Evolutionary conservation across 768 basidiomycete species (phyloP), one percentile per base, ranked within the genome.

Genomic region (Termitomyces sp.): DNA sequence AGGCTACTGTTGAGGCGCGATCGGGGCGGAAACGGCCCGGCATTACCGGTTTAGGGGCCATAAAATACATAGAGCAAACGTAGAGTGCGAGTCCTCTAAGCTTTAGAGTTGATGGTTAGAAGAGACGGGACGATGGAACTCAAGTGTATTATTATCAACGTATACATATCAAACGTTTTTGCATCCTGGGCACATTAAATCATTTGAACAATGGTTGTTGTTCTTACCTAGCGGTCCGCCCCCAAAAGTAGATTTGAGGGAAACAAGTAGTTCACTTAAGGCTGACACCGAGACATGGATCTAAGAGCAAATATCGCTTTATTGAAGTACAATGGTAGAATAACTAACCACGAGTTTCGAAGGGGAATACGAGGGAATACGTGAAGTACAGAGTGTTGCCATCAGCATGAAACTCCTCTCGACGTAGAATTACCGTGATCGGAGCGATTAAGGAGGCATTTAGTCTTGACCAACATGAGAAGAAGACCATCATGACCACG

Each of bases 381-480:
- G n/a, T 55, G 32, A 45, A 43, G 33, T 50, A 45, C 34, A 55
- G 32, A 44, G 36, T 55, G 79, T 89, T 58, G 87, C 89, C 89
- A 72, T 74, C 82, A 76, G 76, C 86, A 91, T 91, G 89, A 92
- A 92, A 91, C 89, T 88, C 88, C 82, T 81, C 75, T 83, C 85
- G 65, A 82, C 87, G 86, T 91, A 70, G 74, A 68, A 68, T 56
- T 49, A 74, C 69, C 77, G 88, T 81, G 85, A 85, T 85, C 71
- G 77, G 87, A 91, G 89, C 83, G 89, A 91, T 92, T 91, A 91
- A 83, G 70, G 78, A 79, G 89, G 89, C 85, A 71, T 45, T 75
- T 52, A 50, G 55, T 88, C 80, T 81, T 62, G 71, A 77, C 84
- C 84, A 78, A 75, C 76, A 67, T 65, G 48, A 58, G 49, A 62